phyloP scores from a whole-genome alignment of 2,329 filamentous ascomycete species.

The Magnaporthiopsis poae region DNA sequence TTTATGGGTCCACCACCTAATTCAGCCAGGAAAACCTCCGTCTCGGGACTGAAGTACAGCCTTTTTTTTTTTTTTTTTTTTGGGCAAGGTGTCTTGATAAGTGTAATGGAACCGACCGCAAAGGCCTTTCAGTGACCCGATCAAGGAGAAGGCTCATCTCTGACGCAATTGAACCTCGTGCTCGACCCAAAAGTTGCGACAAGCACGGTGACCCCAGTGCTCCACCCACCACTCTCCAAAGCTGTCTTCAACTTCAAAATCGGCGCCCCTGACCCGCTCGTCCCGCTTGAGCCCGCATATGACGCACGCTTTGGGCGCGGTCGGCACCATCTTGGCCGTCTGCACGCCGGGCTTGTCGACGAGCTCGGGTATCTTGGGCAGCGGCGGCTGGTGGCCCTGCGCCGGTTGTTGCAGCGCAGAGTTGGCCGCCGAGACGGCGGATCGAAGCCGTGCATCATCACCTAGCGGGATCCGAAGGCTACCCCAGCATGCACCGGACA shows the following conservation, averaged over 20 bases:
- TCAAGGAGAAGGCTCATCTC: slow-evolving; percentile 7
- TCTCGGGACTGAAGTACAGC: no score
- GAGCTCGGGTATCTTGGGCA: slow-evolving; percentile 57
- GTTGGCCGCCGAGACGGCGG: slow-evolving; percentile 59
- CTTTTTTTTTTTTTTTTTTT: no score
- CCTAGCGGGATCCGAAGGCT: no score
- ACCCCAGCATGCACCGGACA: no score
- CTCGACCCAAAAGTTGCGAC: slow-evolving; percentile 75
- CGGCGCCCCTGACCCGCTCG: slow-evolving; percentile 67
- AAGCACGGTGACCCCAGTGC: slow-evolving; percentile 71
- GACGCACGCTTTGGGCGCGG: slow-evolving; percentile 65
- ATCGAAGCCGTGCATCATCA: no score
- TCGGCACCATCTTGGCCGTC: slow-evolving; percentile 62
- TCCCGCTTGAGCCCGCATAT: slow-evolving; percentile 83
- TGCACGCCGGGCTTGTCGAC: slow-evolving; percentile 58
- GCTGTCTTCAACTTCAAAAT: slow-evolving; percentile 71
- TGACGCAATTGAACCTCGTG: slow-evolving; percentile 57
- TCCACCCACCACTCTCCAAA: slow-evolving; percentile 97
- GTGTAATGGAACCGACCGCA: no score
- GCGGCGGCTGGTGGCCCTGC: not conserved
- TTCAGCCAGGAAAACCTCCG: no score
- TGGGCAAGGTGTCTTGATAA: no score
- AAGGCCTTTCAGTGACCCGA: no score
- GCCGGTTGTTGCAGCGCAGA: slow-evolving; percentile 25
- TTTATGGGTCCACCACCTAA: no score